Percentiles rank a stretch among this genome's conserved stretches.
Conservation (phyloP, 2,329 filamentous ascomycete species). For the Fusarium mundagurra region DNA sequence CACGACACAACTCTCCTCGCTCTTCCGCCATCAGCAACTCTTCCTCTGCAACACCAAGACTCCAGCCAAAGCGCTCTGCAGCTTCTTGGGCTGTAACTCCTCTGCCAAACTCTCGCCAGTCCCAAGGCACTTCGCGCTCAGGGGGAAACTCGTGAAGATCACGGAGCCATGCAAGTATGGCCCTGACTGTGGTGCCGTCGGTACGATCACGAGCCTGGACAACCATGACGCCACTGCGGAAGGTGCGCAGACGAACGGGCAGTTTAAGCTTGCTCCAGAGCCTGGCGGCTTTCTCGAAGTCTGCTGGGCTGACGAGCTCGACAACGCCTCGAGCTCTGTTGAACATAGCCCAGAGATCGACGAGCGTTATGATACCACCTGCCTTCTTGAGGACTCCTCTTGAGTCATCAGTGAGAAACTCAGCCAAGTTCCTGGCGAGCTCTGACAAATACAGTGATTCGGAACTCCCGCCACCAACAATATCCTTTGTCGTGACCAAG, state of each 20-base stretch:
- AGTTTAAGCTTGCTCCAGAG: conserved; percentile 90
- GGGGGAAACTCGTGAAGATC: conserved; percentile 75
- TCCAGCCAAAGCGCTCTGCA: conserved; percentile 94
- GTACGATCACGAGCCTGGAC: conserved; percentile 89
- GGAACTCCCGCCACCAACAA: conserved; percentile 78
- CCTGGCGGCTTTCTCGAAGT: conserved; percentile 89
- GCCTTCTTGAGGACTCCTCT: conserved; percentile 80
- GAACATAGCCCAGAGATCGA: conserved; percentile 94
- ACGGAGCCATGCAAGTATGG: conserved; percentile 80
- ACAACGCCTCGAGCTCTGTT: conserved; percentile 93
- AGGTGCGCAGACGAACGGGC: conserved; percentile 85
- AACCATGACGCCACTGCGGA: conserved; percentile 93
- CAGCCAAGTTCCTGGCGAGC: conserved; percentile 83
- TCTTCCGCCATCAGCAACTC: conserved; percentile 98
- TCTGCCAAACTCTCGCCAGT: conserved; percentile 80
- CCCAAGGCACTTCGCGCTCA: conserved; percentile 74
- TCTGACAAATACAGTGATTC: conserved; percentile 92
- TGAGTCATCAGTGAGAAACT: conserved; percentile 88
- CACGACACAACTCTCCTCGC: conserved; percentile 84
- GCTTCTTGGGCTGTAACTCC: conserved; percentile 91
- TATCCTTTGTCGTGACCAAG: conserved; percentile 93
- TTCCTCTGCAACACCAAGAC: conserved; percentile 92
- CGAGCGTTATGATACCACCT: conserved; percentile 87
- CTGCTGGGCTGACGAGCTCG: conserved; percentile 88
- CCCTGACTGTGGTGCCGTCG: conserved; percentile 86